These are phyloP conservation scores for Hyparrhenia diplandra DNA, from an alignment of 176 grass and related monocot genomes.

Conservation along the genomic window DNA sequence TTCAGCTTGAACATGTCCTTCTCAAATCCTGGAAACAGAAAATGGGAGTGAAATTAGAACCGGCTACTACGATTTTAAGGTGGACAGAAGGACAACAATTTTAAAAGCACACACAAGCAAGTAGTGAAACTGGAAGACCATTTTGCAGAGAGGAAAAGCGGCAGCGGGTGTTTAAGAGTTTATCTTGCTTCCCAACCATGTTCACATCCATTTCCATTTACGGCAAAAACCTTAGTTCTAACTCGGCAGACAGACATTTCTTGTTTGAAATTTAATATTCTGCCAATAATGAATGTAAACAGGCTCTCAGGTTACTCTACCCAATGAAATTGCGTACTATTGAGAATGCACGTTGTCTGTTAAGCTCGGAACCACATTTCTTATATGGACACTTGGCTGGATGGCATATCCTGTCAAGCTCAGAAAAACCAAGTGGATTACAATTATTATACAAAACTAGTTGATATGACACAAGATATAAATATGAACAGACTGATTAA, in stretches of 20 bases:
- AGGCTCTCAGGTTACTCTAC: background rate
- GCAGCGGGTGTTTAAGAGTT: background rate
- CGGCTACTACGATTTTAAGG: background rate
- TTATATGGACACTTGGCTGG: background rate
- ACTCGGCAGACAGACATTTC: background rate
- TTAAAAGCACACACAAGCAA: background rate
- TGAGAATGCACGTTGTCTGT: background rate
- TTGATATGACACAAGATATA: background rate
- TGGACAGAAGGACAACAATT: background rate
- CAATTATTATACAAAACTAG: background rate
- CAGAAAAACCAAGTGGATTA: background rate
- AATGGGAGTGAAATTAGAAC: background rate
- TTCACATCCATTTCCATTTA: too few relatives aligned
- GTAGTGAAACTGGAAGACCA: too few relatives aligned
- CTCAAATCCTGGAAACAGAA: conserved; percentile 56
- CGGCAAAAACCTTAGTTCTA: too few relatives aligned
- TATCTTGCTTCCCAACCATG: background rate
- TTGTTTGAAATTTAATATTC: background rate
- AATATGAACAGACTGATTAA: background rate
- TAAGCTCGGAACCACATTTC: background rate
- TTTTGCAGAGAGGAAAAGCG: too few relatives aligned
- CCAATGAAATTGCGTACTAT: background rate
- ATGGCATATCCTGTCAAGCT: background rate
- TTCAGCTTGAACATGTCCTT: conserved; percentile 83
- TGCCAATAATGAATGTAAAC: background rate